These are phyloP conservation scores for Aspergillus hancockii DNA, from an alignment of 495 filamentous ascomycete genomes.

Conservation along the genomic window DNA sequence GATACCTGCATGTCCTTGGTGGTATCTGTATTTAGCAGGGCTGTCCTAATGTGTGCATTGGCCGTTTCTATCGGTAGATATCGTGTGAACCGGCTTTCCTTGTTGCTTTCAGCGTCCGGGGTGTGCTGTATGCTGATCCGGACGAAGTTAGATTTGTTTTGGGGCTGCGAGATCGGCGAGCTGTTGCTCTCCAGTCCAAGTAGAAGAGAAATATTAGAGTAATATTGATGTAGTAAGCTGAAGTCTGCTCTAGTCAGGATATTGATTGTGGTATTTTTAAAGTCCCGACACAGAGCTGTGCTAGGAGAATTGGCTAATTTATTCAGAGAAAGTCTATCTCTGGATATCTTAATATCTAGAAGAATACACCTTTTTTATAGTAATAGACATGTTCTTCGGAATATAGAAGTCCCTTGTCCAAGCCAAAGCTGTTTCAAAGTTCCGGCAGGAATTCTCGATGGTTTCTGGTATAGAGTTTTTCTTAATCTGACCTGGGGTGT, in stretches of 20 bases:
- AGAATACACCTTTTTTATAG: constrained; percentile 2
- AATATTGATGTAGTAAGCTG: constrained; percentile 6
- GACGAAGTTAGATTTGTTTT: too few relatives aligned
- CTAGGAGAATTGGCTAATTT: background rate
- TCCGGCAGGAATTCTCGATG: constrained; percentile 1
- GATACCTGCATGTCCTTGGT: too few relatives aligned
- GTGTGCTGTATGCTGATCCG: too few relatives aligned
- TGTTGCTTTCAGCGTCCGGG: too few relatives aligned
- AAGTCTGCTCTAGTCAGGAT: background rate
- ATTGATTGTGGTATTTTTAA: background rate
- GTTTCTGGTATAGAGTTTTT: background rate
- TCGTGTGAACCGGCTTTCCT: too few relatives aligned
- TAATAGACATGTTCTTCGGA: constrained; percentile 1
- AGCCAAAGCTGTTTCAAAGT: constrained; percentile 7
- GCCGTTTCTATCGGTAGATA: too few relatives aligned
- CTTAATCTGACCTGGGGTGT: background rate
- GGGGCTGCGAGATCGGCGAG: constrained; percentile 5
- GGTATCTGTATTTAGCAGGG: too few relatives aligned
- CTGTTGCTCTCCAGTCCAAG: constrained; percentile 12
- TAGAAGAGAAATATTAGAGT: constrained; percentile 16
- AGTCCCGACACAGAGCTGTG: constrained; percentile 12
- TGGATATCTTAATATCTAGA: background rate
- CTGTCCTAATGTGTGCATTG: too few relatives aligned
- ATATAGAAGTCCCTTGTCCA: background rate
- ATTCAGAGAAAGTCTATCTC: constrained; percentile 3